phyloP scores from a whole-genome alignment of 2,329 filamentous ascomycete species.

The Colletotrichum neosansevieriae region DNA sequence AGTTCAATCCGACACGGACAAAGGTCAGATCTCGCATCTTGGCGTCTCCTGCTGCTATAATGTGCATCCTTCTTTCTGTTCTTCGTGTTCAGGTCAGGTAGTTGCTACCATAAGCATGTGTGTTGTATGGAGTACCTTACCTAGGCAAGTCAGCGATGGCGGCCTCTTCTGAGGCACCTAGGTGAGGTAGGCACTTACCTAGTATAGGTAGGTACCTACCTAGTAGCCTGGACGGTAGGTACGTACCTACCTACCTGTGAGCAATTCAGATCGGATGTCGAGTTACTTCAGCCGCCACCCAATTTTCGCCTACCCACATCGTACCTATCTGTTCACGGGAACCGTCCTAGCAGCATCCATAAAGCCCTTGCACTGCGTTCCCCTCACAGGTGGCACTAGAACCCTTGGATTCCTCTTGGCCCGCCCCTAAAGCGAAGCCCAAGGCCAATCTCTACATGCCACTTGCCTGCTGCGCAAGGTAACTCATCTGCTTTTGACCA shows the following conservation, averaged over 20 bases:
- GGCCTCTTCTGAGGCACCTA: no score
- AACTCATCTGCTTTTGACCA: no score
- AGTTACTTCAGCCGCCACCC: neutral
- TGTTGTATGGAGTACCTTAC: neutral
- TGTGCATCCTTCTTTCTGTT: neutral
- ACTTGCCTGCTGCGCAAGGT: slow-evolving; percentile 15
- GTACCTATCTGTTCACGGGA: neutral
- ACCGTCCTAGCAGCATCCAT: neutral
- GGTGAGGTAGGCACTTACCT: no score
- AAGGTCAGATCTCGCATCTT: slow-evolving; percentile 36
- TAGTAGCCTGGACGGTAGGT: neutral
- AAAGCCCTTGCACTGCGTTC: neutral
- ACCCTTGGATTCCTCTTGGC: slow-evolving; percentile 8
- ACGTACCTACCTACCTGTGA: neutral
- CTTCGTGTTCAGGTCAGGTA: neutral
- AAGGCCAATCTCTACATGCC: slow-evolving; percentile 26
- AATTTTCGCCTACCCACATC: neutral
- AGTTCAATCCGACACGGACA: slow-evolving; percentile 5
- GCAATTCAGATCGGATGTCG: neutral
- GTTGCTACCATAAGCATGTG: neutral
- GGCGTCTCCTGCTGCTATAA: slow-evolving; percentile 12
- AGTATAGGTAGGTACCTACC: no score
- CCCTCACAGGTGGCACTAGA: no score
- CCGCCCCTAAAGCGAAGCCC: slow-evolving; percentile 9
- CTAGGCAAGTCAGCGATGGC: no score